Conservation (phyloP, 2,329 filamentous ascomycete genomes). For the Penicillium janthinellum region DNA sequence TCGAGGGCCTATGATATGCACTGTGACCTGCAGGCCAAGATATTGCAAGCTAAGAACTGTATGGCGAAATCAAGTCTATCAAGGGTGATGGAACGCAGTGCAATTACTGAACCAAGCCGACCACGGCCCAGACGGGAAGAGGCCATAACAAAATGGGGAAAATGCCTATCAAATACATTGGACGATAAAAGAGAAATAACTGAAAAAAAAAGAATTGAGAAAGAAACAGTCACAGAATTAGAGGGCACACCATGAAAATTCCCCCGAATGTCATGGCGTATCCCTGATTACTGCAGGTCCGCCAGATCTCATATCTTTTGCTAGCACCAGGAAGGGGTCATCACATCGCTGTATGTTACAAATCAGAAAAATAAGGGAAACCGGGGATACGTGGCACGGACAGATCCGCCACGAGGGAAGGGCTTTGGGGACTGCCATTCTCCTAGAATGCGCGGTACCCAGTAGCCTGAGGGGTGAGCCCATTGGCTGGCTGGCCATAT, state of each 20-base stretch:
- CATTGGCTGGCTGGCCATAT: slow-evolving; percentile 74
- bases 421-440: too few relatives aligned
- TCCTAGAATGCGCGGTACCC: slow-evolving; percentile 64
- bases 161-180: slow-evolving; percentile 30
- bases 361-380: slow-evolving; percentile 30
- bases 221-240: slow-evolving; percentile 26
- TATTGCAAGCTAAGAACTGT: neutral
- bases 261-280: neutral
- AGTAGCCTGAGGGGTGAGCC: slow-evolving; percentile 85
- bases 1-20: neutral
- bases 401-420: neutral
- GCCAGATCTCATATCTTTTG: slow-evolving; percentile 27
- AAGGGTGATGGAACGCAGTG: neutral
- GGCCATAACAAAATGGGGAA: neutral
- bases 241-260: slow-evolving; percentile 21
- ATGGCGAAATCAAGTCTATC: neutral
- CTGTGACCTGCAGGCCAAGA: neutral
- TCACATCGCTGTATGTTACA: slow-evolving; percentile 40
- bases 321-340: slow-evolving; percentile 28
- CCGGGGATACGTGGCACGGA: slow-evolving; percentile 14
- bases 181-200: slow-evolving; percentile 15
- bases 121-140: neutral
- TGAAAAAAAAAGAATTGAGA: slow-evolving; percentile 9
- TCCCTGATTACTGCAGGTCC: slow-evolving; percentile 11
- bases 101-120: neutral